A percentile compares a stretch with the other conserved stretches of the same genome.
Evolutionary conservation across 2,329 filamentous ascomycete genomes (phyloP).

Genomic region (Lachnellula arida): DNA sequence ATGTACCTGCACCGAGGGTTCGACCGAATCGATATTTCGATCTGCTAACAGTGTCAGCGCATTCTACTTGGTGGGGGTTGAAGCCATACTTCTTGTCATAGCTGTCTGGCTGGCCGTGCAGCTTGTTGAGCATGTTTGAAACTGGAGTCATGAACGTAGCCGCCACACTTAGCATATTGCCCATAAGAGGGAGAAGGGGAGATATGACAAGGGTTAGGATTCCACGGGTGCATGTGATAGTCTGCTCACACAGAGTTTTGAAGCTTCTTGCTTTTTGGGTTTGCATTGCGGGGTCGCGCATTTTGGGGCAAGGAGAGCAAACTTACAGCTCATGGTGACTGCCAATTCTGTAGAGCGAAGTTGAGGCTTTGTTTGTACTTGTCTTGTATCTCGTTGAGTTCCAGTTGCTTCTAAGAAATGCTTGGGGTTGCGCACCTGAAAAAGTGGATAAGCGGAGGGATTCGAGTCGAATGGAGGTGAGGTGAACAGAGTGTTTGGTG

Average conservation of each 20-base stretch:
- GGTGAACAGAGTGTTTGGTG: no score
- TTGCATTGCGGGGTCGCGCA: neutral
- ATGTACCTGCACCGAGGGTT: conserved; percentile 93
- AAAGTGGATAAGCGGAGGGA: no score
- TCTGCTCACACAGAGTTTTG: conserved; percentile 9
- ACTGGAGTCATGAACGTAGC: conserved; percentile 46
- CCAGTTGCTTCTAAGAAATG: no score
- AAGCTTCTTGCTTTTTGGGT: neutral
- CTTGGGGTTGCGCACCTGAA: no score
- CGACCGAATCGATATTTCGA: conserved; percentile 87
- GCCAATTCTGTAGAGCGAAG: conserved; percentile 6
- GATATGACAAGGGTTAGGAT: neutral
- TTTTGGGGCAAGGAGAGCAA: conserved; percentile 6
- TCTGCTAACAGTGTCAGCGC: conserved; percentile 41
- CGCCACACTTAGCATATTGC: conserved; percentile 9
- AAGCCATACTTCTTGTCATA: conserved; percentile 89
- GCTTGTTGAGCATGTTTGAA: conserved; percentile 87
- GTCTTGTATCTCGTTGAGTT: no score
- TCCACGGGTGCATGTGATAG: conserved; percentile 1
- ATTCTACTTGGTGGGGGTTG: conserved; percentile 3
- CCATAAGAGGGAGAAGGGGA: conserved; percentile 4
- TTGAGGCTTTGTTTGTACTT: neutral
- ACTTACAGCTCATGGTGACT: conserved; percentile 33
- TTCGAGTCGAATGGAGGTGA: no score
- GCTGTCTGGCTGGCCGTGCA: conserved; percentile 93